Evolutionary conservation across 2,329 filamentous ascomycete genomes (phyloP), one percentile per base, ranked within the genome.

Genomic region (Penicillium sp.): DNA sequence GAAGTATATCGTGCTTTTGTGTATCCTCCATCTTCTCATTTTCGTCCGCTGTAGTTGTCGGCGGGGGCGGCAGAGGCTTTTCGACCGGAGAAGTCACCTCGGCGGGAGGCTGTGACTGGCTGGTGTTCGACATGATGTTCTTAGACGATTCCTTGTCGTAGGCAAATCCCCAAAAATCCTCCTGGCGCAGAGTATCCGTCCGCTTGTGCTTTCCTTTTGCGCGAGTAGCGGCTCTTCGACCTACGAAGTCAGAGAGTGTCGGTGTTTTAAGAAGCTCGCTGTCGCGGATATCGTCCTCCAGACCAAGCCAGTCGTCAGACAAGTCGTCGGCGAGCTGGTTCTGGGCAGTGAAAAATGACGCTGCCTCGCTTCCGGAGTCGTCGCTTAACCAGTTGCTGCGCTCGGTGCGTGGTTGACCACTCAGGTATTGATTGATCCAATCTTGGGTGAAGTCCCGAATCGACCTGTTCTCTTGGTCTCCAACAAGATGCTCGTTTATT

Each of bases 401-500:
- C 64, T 93, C 87, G 26, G 78, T 80, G 56, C 82, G 78, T 55
- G 77, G 77, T 56, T 85, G 81, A 54, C 80, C 79, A n/a, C 84
- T 79, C n/a, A 87, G 83, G 62, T 90, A 88, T 51, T 87, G 85
- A 50, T 86, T 85, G 56, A 93, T 89, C 87, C 87, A 91, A 73
- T 89, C 86, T 67, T 90, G 85, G 0, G 86, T 89, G 44, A 90
- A 77, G 49, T 84, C 82, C 52, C 66, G 64, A 47, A 70, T 69
- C 1, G 69, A 66, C 40, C 65, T 67, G 23, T 60, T 65, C 46
- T 53, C 60, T 52, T 58, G 61, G 26, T 50, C 49, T 24, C 54
- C 56, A 7, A 52, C 51, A 40, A 60, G 40, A 41, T 63, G 59
- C 44, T 53, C 52, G 35, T 60, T 57, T 51, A 64, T 59, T 9